Evolutionary conservation across 2,329 filamentous ascomycete species (phyloP).

Genomic region (Botrytis aclada): DNA sequence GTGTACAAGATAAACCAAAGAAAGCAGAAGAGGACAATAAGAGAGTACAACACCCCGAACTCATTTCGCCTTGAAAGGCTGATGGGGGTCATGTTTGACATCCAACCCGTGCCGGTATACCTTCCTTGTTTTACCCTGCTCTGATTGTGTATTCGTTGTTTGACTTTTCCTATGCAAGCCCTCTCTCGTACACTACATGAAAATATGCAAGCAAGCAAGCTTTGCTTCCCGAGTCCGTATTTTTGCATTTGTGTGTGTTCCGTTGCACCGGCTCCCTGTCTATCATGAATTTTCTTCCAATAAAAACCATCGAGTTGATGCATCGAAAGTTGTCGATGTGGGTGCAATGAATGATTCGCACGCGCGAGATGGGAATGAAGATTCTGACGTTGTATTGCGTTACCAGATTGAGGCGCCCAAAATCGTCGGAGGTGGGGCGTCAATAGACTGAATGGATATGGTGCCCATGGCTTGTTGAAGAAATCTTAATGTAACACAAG

Average conservation of each 20-base stretch:
- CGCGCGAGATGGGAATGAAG: neutral
- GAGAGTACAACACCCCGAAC: neutral
- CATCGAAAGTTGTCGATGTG: neutral
- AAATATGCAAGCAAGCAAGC: conserved; percentile 9
- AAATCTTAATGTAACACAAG: conserved; percentile 15
- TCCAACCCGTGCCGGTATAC: neutral
- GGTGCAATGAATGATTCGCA: neutral
- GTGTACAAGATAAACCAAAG: neutral
- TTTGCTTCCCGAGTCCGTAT: conserved; percentile 13
- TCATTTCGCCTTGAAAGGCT: conserved; percentile 18
- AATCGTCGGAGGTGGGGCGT: neutral
- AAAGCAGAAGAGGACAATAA: neutral
- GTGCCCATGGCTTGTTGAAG: conserved; percentile 6
- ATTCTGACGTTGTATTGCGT: conserved; percentile 4
- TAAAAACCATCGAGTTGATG: neutral
- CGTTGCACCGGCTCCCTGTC: neutral
- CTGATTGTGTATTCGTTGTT: neutral
- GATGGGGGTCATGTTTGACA: conserved; percentile 15
- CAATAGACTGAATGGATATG: conserved; percentile 1
- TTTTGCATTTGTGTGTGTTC: conserved; percentile 1
- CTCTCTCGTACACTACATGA: neutral
- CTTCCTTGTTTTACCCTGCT: neutral
- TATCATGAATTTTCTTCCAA: neutral
- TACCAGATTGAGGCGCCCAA: conserved; percentile 8
- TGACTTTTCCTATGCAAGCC: neutral